A percentile compares a stretch with the other conserved stretches of the same genome.
These are phyloP conservation scores for Fusarium sororula DNA, from an alignment of 2,329 filamentous ascomycete genomes.

Conservation along the genomic window DNA sequence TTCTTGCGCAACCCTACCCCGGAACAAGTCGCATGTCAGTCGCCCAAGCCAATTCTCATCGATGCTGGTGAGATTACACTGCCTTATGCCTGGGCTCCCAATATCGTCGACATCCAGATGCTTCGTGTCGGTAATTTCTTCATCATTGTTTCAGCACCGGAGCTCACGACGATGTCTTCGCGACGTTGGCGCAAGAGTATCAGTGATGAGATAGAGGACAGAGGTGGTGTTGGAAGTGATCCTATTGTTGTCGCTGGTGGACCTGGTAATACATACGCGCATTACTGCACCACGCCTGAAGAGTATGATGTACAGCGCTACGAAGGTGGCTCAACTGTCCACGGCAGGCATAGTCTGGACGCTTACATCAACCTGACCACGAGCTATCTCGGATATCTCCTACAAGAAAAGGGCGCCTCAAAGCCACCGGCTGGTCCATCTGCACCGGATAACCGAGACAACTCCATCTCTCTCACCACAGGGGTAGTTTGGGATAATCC, in stretches of 20 bases:
- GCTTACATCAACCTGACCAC: background rate
- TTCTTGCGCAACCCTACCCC: background rate
- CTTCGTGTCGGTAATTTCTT: conserved; percentile 5
- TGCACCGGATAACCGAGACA: background rate
- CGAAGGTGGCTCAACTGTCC: background rate
- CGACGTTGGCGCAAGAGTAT: conserved; percentile 3
- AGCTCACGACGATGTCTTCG: background rate
- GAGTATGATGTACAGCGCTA: conserved; percentile 8
- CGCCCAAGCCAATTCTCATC: background rate
- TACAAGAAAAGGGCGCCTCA: background rate
- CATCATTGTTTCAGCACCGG: background rate
- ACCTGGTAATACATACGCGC: background rate
- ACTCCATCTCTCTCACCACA: background rate
- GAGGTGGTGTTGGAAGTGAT: background rate
- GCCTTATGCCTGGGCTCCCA: conserved; percentile 4
- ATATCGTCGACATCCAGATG: conserved; percentile 5
- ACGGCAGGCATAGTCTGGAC: background rate
- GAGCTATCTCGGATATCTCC: background rate
- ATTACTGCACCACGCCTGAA: conserved; percentile 5
- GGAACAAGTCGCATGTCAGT: background rate
- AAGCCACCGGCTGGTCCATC: background rate
- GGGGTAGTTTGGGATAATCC: conserved; percentile 13
- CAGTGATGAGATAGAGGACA: background rate
- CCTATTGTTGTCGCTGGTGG: conserved; percentile 9
- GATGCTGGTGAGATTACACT: background rate